Percentiles rank a stretch among this genome's conserved stretches.
Evolutionary conservation across 2,329 filamentous ascomycete species (phyloP).

Genomic region (Xylogone sp.): DNA sequence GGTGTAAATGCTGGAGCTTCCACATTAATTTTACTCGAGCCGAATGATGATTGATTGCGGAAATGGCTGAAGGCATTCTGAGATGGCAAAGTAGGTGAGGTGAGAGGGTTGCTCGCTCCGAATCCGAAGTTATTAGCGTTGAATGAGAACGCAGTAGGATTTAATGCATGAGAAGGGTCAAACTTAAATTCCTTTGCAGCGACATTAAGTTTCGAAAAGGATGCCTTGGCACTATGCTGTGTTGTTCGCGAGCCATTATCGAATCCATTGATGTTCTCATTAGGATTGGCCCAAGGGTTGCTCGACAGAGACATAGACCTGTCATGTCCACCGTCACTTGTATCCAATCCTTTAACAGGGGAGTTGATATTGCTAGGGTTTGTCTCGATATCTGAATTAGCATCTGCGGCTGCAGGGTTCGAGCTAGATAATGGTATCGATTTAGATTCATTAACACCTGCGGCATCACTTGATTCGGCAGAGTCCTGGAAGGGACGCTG

Average conservation of each 20-base stretch:
- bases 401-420: slow-evolving; percentile 29
- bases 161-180: slow-evolving; percentile 45
- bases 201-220: slow-evolving; percentile 79
- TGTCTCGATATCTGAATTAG: slow-evolving; percentile 65
- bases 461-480: slow-evolving; percentile 35
- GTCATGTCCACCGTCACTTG: slow-evolving; percentile 46
- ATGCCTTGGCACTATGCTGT: slow-evolving; percentile 66
- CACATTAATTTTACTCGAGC: slow-evolving; percentile 57
- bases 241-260: slow-evolving; percentile 34
- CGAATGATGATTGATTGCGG: slow-evolving; percentile 21
- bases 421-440: slow-evolving; percentile 4
- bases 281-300: slow-evolving; percentile 60
- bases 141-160: slow-evolving; percentile 48
- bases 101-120: slow-evolving; percentile 44
- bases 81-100: slow-evolving; percentile 17
- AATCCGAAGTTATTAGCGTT: slow-evolving; percentile 38
- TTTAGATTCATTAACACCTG: slow-evolving; percentile 14
- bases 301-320: slow-evolving; percentile 52
- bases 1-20: slow-evolving; percentile 70
- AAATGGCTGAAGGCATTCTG: slow-evolving; percentile 17
- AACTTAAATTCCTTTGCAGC: slow-evolving; percentile 87
- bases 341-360: slow-evolving; percentile 49
- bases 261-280: slow-evolving; percentile 35
- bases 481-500: slow-evolving; percentile 61
- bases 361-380: slow-evolving; percentile 71